These are phyloP conservation scores for Neofusicoccum cordaticola DNA, from an alignment of 2,329 filamentous ascomycete species.

Conservation along the genomic window DNA sequence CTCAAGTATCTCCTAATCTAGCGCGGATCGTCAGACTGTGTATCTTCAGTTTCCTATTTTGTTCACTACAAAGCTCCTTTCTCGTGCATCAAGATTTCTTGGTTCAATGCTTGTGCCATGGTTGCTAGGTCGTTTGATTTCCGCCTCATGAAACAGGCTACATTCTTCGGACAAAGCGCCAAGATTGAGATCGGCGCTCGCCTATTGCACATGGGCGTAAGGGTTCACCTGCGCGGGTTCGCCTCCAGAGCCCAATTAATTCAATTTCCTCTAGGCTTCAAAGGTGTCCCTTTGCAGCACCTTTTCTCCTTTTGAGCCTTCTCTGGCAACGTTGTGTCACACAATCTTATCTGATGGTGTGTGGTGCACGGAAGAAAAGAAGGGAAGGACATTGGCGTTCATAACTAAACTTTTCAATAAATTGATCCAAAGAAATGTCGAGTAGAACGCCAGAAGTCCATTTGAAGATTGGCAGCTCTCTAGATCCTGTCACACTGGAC, in stretches of 20 bases:
- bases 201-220: conserved; percentile 12
- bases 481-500: too few relatives aligned
- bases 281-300: neutral
- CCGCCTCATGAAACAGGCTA: neutral
- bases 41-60: neutral
- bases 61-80: neutral
- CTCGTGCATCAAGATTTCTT: neutral
- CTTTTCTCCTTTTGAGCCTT: neutral
- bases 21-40: neutral
- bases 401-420: too few relatives aligned
- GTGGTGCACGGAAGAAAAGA: too few relatives aligned
- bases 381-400: too few relatives aligned
- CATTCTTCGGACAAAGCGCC: conserved; percentile 2
- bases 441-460: too few relatives aligned
- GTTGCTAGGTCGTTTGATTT: neutral
- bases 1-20: neutral
- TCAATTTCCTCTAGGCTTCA: neutral
- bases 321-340: neutral
- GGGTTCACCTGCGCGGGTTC: neutral
- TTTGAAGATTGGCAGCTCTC: too few relatives aligned
- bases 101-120: neutral
- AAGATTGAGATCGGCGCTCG: conserved; percentile 11
- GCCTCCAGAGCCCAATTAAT: neutral
- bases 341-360: too few relatives aligned
- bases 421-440: too few relatives aligned